Conservation (phyloP, 768 basidiomycete genomes). For the Amanita fuliginea region DNA sequence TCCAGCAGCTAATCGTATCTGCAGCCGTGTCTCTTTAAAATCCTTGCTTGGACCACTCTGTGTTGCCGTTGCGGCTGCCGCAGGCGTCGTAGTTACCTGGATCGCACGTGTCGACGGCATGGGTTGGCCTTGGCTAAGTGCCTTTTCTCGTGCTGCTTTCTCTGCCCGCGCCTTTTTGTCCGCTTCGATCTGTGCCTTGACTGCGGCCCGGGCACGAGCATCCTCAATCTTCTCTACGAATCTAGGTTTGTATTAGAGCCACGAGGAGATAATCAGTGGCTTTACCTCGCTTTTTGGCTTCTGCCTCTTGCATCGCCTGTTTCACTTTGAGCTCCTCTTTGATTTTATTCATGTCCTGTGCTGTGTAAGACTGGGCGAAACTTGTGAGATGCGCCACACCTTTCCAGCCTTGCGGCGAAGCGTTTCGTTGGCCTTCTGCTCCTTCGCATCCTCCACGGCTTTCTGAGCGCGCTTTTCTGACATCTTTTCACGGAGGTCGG, state of each 20-base stretch:
- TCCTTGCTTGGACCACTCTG: constrained; percentile 51
- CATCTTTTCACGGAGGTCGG: constrained; percentile 72
- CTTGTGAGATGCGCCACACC: constrained; percentile 21
- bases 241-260: background rate
- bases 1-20: constrained; percentile 78
- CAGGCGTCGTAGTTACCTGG: constrained; percentile 14
- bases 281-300: constrained; percentile 68
- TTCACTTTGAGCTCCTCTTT: constrained; percentile 72
- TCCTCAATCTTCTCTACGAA: constrained; percentile 81
- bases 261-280: background rate
- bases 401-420: constrained; percentile 81
- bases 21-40: constrained; percentile 79
- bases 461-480: constrained; percentile 68
- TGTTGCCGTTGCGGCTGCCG: constrained; percentile 19
- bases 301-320: constrained; percentile 75
- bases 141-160: constrained; percentile 85
- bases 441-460: constrained; percentile 62
- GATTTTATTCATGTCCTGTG: constrained; percentile 60
- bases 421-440: constrained; percentile 61
- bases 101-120: constrained; percentile 17
- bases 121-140: constrained; percentile 66
- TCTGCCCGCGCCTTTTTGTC: constrained; percentile 87
- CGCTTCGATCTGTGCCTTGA: constrained; percentile 91
- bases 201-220: constrained; percentile 69
- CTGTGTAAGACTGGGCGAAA: background rate